These are phyloP conservation scores for Arthroderma sp. DNA, from an alignment of 2,329 filamentous ascomycete genomes.

Conservation along the genomic window DNA sequence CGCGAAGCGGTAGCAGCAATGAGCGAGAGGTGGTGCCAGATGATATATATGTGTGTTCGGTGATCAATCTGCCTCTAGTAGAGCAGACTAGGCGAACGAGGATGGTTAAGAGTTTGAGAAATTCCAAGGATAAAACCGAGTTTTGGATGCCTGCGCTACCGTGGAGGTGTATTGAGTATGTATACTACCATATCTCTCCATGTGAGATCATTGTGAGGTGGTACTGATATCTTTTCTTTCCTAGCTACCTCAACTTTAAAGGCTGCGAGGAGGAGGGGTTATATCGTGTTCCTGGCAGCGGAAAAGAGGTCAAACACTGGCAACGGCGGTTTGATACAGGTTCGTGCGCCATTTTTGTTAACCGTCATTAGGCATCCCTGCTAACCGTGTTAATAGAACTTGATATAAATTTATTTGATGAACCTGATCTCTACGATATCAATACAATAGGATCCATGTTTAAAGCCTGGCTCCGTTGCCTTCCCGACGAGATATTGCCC, in stretches of 20 bases:
- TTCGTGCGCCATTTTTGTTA: conserved; percentile 32
- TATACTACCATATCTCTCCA: conserved; percentile 11
- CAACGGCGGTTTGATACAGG: conserved; percentile 80
- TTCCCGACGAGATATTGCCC: conserved; percentile 90
- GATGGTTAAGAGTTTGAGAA: conserved; percentile 78
- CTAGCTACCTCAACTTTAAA: conserved; percentile 78
- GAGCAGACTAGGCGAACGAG: conserved; percentile 83
- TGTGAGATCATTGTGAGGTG: background rate
- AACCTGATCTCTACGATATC: conserved; percentile 82
- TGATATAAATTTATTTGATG: conserved; percentile 82
- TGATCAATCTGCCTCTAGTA: conserved; percentile 74
- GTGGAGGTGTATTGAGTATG: conserved; percentile 81
- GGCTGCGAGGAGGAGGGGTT: conserved; percentile 87
- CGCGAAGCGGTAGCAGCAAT: conserved; percentile 55
- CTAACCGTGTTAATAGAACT: conserved; percentile 43
- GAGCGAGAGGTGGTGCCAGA: conserved; percentile 57
- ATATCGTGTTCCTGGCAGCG: conserved; percentile 83
- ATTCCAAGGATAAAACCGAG: conserved; percentile 87
- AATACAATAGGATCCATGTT: conserved; percentile 95
- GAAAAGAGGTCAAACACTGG: conserved; percentile 84
- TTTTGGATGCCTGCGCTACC: conserved; percentile 98
- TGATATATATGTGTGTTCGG: conserved; percentile 70
- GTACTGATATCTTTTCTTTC: background rate
- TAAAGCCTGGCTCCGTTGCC: conserved; percentile 86
- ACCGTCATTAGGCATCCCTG: conserved; percentile 4